Evolutionary conservation across 31 red algal genomes (phyloP).

Genomic region (Asparagopsis taxiformis): DNA sequence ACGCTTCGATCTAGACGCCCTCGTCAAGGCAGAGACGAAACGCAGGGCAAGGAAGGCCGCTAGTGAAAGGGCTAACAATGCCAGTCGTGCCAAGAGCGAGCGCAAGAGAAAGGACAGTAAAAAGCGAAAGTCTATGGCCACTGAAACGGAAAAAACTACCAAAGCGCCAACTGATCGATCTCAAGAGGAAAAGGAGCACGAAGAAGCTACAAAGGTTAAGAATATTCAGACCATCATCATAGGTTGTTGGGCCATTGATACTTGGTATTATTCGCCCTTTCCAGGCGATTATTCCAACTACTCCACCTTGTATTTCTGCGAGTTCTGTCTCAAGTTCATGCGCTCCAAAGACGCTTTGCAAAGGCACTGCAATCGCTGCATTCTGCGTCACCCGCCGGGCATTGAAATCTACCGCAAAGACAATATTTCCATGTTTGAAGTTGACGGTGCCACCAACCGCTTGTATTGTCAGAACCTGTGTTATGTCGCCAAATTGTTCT

Average conservation of each 20-base stretch:
- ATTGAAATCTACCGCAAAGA: constrained; percentile 96
- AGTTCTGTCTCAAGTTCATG: constrained; percentile 94
- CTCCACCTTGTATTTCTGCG: constrained; percentile 89
- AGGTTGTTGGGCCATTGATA: constrained; percentile 78
- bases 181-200: constrained; percentile 56
- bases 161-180: constrained; percentile 7
- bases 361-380: constrained; percentile 68
- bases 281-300: constrained; percentile 85
- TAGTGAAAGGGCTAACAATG: constrained; percentile 53
- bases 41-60: constrained; percentile 47
- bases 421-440: constrained; percentile 91
- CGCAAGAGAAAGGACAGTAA: constrained; percentile 39
- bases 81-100: constrained; percentile 41
- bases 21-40: constrained; percentile 35
- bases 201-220: constrained; percentile 92
- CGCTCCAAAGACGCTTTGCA: constrained; percentile 61
- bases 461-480: constrained; percentile 97
- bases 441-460: constrained; percentile 91
- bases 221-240: constrained; percentile 94
- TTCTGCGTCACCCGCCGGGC: constrained; percentile 82
- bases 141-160: constrained; percentile 6
- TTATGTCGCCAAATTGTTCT: constrained; percentile 97
- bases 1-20: constrained; percentile 68
- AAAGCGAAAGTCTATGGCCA: constrained; percentile 28
- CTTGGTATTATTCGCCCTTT: constrained; percentile 99